phyloP scores from a whole-genome alignment of 2,329 filamentous ascomycete genomes.

The Neofusicoccum kwambonambiense region DNA sequence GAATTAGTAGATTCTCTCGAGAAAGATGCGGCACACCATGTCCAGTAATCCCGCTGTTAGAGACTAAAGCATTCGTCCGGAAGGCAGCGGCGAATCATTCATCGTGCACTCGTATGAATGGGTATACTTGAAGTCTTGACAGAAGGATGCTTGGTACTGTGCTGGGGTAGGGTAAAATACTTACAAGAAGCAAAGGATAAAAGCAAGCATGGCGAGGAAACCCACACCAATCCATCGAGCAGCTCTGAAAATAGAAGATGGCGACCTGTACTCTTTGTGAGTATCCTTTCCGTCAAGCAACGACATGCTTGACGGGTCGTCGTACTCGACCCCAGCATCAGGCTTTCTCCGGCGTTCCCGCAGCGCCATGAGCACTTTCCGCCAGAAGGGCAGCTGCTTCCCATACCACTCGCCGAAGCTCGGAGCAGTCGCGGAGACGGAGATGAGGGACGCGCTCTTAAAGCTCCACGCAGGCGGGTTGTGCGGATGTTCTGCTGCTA shows the following conservation, averaged over 20 bases:
- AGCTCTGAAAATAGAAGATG: not conserved
- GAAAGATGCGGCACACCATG: no score
- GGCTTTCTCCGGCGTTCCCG: conserved; percentile 23
- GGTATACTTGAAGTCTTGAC: no score
- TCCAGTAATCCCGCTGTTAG: no score
- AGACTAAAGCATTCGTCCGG: no score
- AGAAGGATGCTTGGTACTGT: no score
- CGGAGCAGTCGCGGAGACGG: conserved; percentile 1
- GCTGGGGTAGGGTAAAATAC: conserved; percentile 10
- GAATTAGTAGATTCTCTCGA: not conserved
- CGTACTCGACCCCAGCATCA: not conserved
- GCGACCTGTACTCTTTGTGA: not conserved
- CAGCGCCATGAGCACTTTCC: conserved; percentile 31
- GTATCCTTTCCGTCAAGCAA: not conserved
- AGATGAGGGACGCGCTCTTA: not conserved
- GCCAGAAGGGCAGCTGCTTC: conserved; percentile 25
- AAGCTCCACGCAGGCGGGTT: not conserved
- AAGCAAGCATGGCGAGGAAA: conserved; percentile 24
- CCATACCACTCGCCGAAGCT: conserved; percentile 5
- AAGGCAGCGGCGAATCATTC: no score
- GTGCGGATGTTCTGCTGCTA: not conserved
- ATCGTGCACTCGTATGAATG: no score
- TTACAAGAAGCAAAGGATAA: conserved; percentile 35
- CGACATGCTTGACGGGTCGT: not conserved
- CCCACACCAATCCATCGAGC: conserved; percentile 20